Evolutionary conservation across 805 yeast species (phyloP).

Genomic region (Pichia insulana): DNA sequence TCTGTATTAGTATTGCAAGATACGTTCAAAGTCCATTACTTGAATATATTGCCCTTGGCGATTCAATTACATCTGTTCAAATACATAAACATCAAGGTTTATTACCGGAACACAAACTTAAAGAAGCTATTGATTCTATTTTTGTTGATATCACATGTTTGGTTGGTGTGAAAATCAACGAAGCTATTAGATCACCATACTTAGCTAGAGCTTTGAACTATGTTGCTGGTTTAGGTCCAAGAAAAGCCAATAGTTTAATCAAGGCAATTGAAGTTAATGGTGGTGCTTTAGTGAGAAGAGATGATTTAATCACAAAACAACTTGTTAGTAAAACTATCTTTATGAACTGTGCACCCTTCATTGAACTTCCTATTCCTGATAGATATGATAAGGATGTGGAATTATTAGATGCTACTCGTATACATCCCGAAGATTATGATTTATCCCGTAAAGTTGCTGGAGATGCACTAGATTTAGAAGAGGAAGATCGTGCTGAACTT

Average conservation of each 20-base stretch:
- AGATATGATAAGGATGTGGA: slow-evolving; percentile 59
- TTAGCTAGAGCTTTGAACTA: slow-evolving; percentile 64
- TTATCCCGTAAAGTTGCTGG: slow-evolving; percentile 96
- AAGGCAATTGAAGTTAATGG: slow-evolving; percentile 70
- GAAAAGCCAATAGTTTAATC: slow-evolving; percentile 82
- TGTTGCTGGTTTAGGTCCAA: slow-evolving; percentile 89
- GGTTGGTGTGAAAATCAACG: slow-evolving; percentile 91
- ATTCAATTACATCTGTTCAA: slow-evolving; percentile 59
- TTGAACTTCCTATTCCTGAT: slow-evolving; percentile 61
- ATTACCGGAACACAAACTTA: slow-evolving; percentile 53
- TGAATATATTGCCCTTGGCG: slow-evolving; percentile 76
- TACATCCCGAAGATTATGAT: slow-evolving; percentile 96
- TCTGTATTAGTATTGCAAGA: slow-evolving; percentile 84
- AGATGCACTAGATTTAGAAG: slow-evolving; percentile 93
- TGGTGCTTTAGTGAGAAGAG: slow-evolving; percentile 54
- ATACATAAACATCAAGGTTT: slow-evolving; percentile 66
- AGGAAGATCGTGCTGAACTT: slow-evolving; percentile 68
- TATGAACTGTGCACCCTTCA: slow-evolving; percentile 85
- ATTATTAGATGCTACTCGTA: slow-evolving; percentile 85
- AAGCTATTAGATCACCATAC: slow-evolving; percentile 71
- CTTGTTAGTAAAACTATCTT: slow-evolving; percentile 75
- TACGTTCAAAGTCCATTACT: slow-evolving; percentile 87
- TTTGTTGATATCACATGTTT: slow-evolving; percentile 85
- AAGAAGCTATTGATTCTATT: slow-evolving; percentile 63
- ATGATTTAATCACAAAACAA: slow-evolving; percentile 75